phyloP scores from a whole-genome alignment of 495 filamentous ascomycete species.

The Aspergillus bertholletiae region DNA sequence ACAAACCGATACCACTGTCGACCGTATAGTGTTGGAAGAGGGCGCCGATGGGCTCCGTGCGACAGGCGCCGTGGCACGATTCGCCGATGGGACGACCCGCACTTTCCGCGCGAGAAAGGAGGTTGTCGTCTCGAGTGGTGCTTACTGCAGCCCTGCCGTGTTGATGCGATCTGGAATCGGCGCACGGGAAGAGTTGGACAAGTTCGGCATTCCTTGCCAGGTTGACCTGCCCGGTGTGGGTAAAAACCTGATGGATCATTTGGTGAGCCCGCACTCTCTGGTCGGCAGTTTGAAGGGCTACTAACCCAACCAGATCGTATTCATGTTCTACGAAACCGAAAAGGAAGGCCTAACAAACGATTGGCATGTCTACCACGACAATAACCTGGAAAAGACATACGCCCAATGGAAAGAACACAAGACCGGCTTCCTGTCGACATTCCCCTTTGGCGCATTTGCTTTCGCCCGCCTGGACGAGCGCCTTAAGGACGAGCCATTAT shows the following conservation, averaged over 20 bases:
- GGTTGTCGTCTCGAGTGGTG: conserved; percentile 50
- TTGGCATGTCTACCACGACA: conserved; percentile 10
- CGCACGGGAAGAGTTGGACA: conserved; percentile 41
- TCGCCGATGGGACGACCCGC: conserved; percentile 24
- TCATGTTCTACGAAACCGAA: conserved; percentile 49
- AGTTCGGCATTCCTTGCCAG: conserved; percentile 44
- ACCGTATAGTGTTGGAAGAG: conserved; percentile 26
- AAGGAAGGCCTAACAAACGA: conserved; percentile 41
- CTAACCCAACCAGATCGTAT: conserved; percentile 24
- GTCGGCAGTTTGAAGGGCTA: background rate
- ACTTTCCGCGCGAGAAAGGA: conserved; percentile 36
- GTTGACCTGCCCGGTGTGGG: conserved; percentile 53
- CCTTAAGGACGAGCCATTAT: conserved; percentile 40
- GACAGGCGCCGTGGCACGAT: conserved; percentile 21
- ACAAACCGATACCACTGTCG: conserved; percentile 35
- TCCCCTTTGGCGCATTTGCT: conserved; percentile 53
- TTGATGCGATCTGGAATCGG: conserved; percentile 56
- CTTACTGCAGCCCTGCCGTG: conserved; percentile 56
- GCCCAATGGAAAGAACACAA: conserved; percentile 46
- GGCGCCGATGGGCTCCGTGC: conserved; percentile 19
- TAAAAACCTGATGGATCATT: conserved; percentile 52
- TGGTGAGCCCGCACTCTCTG: conserved; percentile 20
- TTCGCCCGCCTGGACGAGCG: conserved; percentile 49
- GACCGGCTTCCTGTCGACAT: conserved; percentile 46
- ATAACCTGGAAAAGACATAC: conserved; percentile 37